A percentile compares a stretch with the other conserved stretches of the same genome.
Evolutionary conservation across 2,329 filamentous ascomycete species (phyloP).

Genomic region (Fusarium concolor): DNA sequence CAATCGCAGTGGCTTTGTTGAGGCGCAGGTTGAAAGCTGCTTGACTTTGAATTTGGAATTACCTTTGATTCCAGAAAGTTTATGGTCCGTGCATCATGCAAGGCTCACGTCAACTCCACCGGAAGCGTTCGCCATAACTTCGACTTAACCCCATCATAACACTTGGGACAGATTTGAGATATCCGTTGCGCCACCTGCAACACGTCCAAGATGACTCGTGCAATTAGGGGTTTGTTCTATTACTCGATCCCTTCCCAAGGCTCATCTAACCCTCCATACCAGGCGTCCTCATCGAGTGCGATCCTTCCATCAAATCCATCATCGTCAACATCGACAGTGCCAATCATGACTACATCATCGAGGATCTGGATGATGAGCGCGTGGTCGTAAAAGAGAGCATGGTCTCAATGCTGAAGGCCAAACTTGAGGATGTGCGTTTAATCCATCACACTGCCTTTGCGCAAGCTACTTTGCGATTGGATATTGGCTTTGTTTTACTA

Average conservation of each 20-base stretch:
- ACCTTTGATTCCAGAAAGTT: slow-evolving; percentile 12
- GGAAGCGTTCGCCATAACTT: neutral
- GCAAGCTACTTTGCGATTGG: neutral
- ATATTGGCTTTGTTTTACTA: slow-evolving; percentile 5
- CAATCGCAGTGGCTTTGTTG: slow-evolving; percentile 22
- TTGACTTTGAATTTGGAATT: slow-evolving; percentile 20
- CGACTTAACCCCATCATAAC: slow-evolving; percentile 12
- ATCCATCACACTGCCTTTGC: neutral
- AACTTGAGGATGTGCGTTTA: slow-evolving; percentile 74
- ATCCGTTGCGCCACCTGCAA: neutral
- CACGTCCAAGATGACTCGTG: slow-evolving; percentile 63
- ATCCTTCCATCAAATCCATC: slow-evolving; percentile 89
- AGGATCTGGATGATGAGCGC: slow-evolving; percentile 82
- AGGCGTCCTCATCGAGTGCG: slow-evolving; percentile 83
- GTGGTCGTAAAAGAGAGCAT: slow-evolving; percentile 81
- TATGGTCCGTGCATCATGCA: slow-evolving; percentile 20
- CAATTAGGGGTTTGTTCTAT: slow-evolving; percentile 62
- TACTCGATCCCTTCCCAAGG: neutral
- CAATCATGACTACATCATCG: slow-evolving; percentile 79
- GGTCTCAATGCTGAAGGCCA: slow-evolving; percentile 73
- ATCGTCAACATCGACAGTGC: slow-evolving; percentile 80
- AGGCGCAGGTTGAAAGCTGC: slow-evolving; percentile 20
- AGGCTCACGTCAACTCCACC: slow-evolving; percentile 18
- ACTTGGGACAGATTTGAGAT: neutral
- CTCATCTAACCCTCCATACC: neutral